Evolutionary conservation across 768 basidiomycete genomes (phyloP), one percentile per base, ranked within the genome.

Genomic region (Dacryopinax spathularia): DNA sequence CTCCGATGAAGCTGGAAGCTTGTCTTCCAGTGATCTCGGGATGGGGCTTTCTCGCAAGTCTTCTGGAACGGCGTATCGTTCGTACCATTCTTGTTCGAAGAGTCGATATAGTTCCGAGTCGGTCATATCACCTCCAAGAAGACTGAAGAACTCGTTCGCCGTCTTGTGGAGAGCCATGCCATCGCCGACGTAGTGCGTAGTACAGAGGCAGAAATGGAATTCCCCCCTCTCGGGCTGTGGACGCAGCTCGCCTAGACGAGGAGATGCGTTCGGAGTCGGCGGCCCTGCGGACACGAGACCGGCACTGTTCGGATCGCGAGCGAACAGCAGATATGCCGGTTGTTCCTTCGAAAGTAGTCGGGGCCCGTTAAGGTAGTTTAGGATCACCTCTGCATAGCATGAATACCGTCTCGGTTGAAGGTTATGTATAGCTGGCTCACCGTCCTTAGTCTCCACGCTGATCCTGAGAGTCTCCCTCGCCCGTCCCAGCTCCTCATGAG

Each of bases 101-200:
- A 64, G 41, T 16, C 16, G 22, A 13, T 9, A 22, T n/a, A 65
- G 34, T 25, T 66, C 64, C 12, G 35, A 48, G 35, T 69, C 60
- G 33, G 62, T 64, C 48, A 34, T 62, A 29, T 65, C 66, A 3
- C 63, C 66, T 0, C 80, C 66, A 37, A 91, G 75, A 2, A 91
- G 75, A 18, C 75, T 72, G 71, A 91, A 86, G 70, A 91, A 84
- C 67, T 91, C 87, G 71, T 89, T 89, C 27, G 87, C 88, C 66
- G 86, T 87, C 65, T 82, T 79, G 73, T 91, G 89, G 18, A 91
- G 78, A 1, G 89, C 87, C 85, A 91, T 90, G 22, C 91, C 91
- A 70, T 93, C 91, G 20, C 89, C 89, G 56, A 91, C 72, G 72
- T 86, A 91, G 71, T 93, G 91, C 6, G 87, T 82, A 2, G 87